A percentile compares a stretch with the other conserved stretches of the same genome.
These are phyloP conservation scores for Arctium lappa DNA, from an alignment of 129 eudicot genomes.

Conservation along the genomic window DNA sequence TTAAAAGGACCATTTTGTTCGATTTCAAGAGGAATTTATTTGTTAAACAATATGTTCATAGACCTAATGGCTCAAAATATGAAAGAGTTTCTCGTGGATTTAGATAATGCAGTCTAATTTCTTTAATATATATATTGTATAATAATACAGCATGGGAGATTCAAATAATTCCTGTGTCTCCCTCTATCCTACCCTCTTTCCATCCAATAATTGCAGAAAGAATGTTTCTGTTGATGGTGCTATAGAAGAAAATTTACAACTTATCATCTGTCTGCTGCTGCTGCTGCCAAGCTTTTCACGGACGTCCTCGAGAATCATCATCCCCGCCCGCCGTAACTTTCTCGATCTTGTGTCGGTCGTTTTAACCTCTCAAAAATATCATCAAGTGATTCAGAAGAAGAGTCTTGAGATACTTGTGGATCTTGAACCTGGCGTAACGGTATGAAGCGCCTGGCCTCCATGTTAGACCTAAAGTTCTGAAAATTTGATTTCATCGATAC, in stretches of 20 bases:
- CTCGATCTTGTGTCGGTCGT: constrained; percentile 40
- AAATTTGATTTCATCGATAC: constrained; percentile 61
- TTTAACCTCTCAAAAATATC: constrained; percentile 71
- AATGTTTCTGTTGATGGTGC: constrained; percentile 10
- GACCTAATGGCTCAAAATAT: too few species aligned
- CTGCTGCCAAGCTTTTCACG: constrained; percentile 9
- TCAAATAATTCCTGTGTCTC: not conserved
- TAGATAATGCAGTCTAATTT: not conserved
- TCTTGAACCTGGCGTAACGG: constrained; percentile 55
- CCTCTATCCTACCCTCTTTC: constrained; percentile 29
- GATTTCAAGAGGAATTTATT: too few species aligned
- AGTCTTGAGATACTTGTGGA: constrained; percentile 25
- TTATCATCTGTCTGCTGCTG: constrained; percentile 14
- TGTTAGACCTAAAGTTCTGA: constrained; percentile 52
- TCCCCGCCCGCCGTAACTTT: constrained; percentile 21
- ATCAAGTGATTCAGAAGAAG: constrained; percentile 78
- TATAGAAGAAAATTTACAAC: constrained; percentile 35
- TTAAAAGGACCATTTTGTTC: too few species aligned
- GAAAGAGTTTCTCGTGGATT: not conserved
- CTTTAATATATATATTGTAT: not conserved
- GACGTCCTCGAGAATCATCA: constrained; percentile 26
- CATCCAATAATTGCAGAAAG: constrained; percentile 12
- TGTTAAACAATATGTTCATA: too few species aligned
- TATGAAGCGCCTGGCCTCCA: constrained; percentile 59
- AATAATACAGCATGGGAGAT: constrained; percentile 18